These are phyloP conservation scores for Geotrichum candidum DNA, from an alignment of 1,139 yeast species.

Conservation along the genomic window DNA sequence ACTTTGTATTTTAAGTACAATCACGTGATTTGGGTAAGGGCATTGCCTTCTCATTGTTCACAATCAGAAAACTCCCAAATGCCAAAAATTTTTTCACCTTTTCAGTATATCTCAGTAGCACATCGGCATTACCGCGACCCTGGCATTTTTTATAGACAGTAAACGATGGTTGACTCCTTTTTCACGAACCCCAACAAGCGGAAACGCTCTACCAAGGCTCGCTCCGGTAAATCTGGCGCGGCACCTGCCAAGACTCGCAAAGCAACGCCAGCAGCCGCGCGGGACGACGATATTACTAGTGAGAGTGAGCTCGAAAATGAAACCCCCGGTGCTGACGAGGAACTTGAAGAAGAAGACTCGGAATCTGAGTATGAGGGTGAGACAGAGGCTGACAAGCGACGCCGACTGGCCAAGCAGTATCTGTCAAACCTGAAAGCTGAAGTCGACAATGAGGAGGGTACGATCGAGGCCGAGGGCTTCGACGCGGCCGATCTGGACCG, in stretches of 20 bases:
- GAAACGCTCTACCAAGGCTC: constrained; percentile 16
- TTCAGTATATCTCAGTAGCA: neutral
- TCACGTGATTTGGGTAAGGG: constrained; percentile 10
- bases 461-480: constrained; percentile 49
- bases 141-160: neutral
- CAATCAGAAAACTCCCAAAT: constrained; percentile 3
- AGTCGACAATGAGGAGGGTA: constrained; percentile 35
- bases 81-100: neutral
- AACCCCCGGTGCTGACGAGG: constrained; percentile 20
- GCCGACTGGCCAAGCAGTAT: constrained; percentile 90
- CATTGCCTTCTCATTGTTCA: neutral
- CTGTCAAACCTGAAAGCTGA: constrained; percentile 68
- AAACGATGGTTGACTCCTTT: constrained; percentile 31
- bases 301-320: constrained; percentile 25
- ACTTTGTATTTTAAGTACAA: neutral
- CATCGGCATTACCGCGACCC: neutral
- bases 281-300: constrained; percentile 32
- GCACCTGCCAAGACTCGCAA: constrained; percentile 11
- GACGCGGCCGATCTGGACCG: constrained; percentile 91
- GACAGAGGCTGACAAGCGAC: constrained; percentile 86
- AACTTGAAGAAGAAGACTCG: constrained; percentile 21
- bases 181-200: constrained; percentile 28
- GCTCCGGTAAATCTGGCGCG: neutral
- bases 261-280: constrained; percentile 12
- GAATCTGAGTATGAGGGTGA: constrained; percentile 50